Base-by-base conservation (phyloP, 768 basidiomycete species). In the Russula earlei region DNA sequence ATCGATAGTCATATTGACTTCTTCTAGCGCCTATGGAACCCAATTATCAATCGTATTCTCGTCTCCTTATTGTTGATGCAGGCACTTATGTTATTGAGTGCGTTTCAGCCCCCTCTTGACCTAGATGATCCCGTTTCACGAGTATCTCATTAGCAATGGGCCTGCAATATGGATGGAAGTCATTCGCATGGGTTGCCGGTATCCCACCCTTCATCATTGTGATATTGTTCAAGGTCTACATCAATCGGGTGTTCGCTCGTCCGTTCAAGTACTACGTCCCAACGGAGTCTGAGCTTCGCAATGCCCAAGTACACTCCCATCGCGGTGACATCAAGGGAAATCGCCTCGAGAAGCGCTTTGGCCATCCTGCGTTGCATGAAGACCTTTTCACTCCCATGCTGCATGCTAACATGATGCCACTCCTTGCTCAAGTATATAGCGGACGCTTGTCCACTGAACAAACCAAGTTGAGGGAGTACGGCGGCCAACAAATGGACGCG, bases 351-450 rank as follows among this genome's bases (percentile, higher is more conserved):
- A 91, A 84, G 67, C 85, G 95, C 27, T 99, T 98, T 71, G 89
- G 94, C 1, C 96, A 99, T 68, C 94, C 96, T 1, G 88, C 93
- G 15, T 75, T 99, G 45, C 82, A 92, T 62, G 71, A 79, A 12
- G 91, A 94, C 51, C 76, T 95, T 44, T 89, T 93, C 71, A 91
- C 89, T 5, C 90, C 87, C 0, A 87, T 90, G 87, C 68, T 92
- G 49, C 90, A 91, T 63, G 82, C 85, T 59, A 84, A 83, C 69
- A 87, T 91, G 86, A 84, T 88, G 79, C 84, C 79, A 7, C 72
- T 92, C 22, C 73, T 92, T 20, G 70, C 74, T 34, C 79, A 91
- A 58, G 86, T 92, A 25, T 92, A 90, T 66, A 71, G 77, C 38
- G 90, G 90, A 62, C 85, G 82, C 67, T 76, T 89, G 51, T 78